Percentiles rank a stretch among this genome's conserved stretches.
These are phyloP conservation scores for Solanum lycopersicoides DNA, from an alignment of 257 asterid species.

Conservation along the genomic window DNA sequence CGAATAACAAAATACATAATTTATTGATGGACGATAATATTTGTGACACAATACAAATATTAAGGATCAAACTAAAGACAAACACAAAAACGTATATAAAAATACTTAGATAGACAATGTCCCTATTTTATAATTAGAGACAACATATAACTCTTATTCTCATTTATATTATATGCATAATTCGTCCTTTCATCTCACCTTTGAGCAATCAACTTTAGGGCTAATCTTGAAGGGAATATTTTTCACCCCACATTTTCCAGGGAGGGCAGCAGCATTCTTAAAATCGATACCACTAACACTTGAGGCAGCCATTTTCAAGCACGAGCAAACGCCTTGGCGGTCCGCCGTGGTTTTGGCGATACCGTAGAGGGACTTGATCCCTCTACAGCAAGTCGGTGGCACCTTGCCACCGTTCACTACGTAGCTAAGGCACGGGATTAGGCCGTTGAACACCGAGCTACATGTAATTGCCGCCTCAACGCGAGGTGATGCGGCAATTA, in stretches of 20 bases:
- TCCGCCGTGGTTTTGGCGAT: background rate
- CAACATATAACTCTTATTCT: background rate
- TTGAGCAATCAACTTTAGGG: slow-evolving; percentile 16
- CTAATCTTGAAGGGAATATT: slow-evolving; percentile 10
- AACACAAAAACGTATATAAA: background rate
- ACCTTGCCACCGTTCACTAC: background rate
- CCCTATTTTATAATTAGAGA: background rate
- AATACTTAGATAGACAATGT: background rate
- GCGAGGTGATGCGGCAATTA: background rate
- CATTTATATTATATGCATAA: background rate
- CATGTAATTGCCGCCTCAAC: slow-evolving; percentile 5
- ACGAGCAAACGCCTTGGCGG: slow-evolving; percentile 17
- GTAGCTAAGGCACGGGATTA: slow-evolving; percentile 11
- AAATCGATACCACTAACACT: background rate
- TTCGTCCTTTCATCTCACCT: background rate
- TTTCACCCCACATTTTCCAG: slow-evolving; percentile 12
- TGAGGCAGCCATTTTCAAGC: slow-evolving; percentile 6
- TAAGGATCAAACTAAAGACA: background rate
- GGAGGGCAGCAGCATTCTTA: slow-evolving; percentile 6
- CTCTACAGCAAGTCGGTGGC: slow-evolving; percentile 2
- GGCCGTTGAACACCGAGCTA: background rate
- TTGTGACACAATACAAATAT: background rate
- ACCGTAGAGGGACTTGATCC: background rate
- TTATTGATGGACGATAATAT: background rate
- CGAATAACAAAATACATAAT: background rate